Conservation (phyloP, 441 rosid species). For the Breynia disticha region DNA sequence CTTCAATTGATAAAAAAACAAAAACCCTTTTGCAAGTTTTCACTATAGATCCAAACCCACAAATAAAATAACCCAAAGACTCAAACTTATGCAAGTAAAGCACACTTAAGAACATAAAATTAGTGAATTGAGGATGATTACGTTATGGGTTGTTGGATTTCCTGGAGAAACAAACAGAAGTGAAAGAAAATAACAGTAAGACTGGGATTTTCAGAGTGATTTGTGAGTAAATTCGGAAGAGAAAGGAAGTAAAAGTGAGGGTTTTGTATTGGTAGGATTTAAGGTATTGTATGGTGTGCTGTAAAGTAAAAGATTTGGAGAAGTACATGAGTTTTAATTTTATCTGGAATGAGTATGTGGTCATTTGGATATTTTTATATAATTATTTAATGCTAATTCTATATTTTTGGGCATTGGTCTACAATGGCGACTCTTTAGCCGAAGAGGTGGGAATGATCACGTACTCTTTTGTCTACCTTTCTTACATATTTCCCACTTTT, state of each 20-base stretch:
- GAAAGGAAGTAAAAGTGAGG: no score
- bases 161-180: slow-evolving; percentile 9
- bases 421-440: slow-evolving; percentile 22
- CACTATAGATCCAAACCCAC: neutral
- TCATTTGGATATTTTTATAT: no score
- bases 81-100: no score
- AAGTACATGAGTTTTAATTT: no score
- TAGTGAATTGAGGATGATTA: no score
- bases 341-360: no score
- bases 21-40: neutral
- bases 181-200: neutral
- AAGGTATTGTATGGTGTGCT: no score
- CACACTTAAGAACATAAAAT: no score
- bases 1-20: neutral
- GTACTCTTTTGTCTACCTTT: slow-evolving; percentile 6
- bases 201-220: slow-evolving; percentile 4
- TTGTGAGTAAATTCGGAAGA: no score
- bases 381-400: no score
- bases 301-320: no score
- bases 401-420: slow-evolving; percentile 8
- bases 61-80: neutral
- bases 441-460: slow-evolving; percentile 10
- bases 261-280: no score
- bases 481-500: neutral
- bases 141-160: neutral